These are phyloP conservation scores for Cucumis cinereus DNA, from an alignment of 306 rosid species.

Conservation along the genomic window DNA sequence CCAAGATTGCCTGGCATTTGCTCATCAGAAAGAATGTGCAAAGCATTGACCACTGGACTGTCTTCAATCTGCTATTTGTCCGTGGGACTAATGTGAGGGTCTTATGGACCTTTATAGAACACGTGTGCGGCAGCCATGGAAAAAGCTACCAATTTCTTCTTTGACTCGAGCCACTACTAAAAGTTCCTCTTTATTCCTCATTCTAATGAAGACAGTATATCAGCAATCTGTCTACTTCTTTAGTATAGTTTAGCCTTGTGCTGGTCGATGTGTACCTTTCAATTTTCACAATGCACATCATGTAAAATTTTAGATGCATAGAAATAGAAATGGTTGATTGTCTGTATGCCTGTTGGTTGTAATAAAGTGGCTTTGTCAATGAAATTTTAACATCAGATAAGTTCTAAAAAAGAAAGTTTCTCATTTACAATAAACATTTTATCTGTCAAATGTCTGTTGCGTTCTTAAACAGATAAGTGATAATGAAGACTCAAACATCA, in stretches of 20 bases:
- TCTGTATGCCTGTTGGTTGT: not conserved
- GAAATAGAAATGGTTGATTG: not conserved
- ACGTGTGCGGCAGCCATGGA: too few relatives aligned
- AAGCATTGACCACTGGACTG: too few relatives aligned
- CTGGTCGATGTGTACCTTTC: not conserved
- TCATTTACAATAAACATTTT: not conserved
- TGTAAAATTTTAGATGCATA: not conserved
- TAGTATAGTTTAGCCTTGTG: not conserved
- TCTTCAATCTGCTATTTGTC: too few relatives aligned
- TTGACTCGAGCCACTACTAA: not conserved
- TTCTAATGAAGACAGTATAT: not conserved
- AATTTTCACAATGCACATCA: not conserved
- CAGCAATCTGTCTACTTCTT: not conserved
- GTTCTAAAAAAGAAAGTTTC: not conserved
- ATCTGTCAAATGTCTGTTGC: not conserved
- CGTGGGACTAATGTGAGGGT: too few relatives aligned
- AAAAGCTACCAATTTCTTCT: too few relatives aligned
- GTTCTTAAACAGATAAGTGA: constrained; percentile 47
- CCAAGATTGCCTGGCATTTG: too few relatives aligned
- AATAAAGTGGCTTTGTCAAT: not conserved
- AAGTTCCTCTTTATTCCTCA: not conserved
- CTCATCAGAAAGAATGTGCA: too few relatives aligned
- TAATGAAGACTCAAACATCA: constrained; percentile 57
- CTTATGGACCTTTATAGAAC: too few relatives aligned
- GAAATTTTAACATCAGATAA: not conserved